Evolutionary conservation across 345 rosid species (phyloP), one percentile per base, ranked within the genome.

Genomic region (Rubroshorea leprosula): DNA sequence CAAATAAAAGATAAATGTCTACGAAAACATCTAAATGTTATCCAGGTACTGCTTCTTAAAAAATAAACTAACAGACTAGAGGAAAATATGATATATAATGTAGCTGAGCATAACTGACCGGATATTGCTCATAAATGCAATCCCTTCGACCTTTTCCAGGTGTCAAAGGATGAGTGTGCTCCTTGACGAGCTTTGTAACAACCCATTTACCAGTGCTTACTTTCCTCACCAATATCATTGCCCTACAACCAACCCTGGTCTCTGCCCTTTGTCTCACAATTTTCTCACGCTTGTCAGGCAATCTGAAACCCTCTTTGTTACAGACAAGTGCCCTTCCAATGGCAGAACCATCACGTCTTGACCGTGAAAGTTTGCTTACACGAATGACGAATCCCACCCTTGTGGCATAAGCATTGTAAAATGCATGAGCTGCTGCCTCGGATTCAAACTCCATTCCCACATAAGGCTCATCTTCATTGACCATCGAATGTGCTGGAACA

Each of bases 161-260:
- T 17, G 86, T 70, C 68, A 94, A 60, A 41, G 84, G 64, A 76
- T 94, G 99, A 62, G 86, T 75, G 60, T 94, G 99, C 71, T 94
- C 99, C 69, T 85, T 94, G 45, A 79, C 89, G 69, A 83, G 85
- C 75, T 87, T 94, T 9, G 96, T 87, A 23, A 94, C 81, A 1
- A 82, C 89, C 99, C 99, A 94, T 71, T 85, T 87, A 39, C 96
- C 97, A 15, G 96, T 83, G 51, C 76, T 77, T n/a, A 82, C 83
- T 81, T 85, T 94, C 61, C 99, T 84, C 72, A 90, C 96, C 75
- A 94, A 78, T 63, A 94, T 74, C 99, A 94, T 94, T 44, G 97
- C 99, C 81, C 96, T 78, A 75, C 99, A 94, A 38, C 99, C 99
- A 58, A 94, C 97, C 57, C 99, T 81, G 0, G 99, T 94, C 73